Base-by-base conservation (phyloP, 352 stramenopile species). In the Aphanomyces stellatus region DNA sequence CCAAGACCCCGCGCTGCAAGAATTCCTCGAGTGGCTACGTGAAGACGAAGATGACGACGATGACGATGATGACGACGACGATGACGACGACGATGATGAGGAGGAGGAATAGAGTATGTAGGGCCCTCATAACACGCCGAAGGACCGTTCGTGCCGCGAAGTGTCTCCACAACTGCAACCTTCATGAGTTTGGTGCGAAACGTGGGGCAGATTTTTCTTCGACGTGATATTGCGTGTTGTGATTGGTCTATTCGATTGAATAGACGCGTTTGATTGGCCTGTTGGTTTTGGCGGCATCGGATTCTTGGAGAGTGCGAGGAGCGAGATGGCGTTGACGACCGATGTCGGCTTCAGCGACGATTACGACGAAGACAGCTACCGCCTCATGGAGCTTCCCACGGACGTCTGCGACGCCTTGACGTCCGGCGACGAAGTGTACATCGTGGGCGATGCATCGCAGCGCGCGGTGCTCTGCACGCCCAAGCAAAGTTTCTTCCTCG, bases 1-100 rank as follows among this genome's bases (percentile, higher is more conserved):
- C 42, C 70, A 73, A 63, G 74, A 82, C 51, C 65, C 95, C 65
- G 81, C 88, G 30, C 82, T 97, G 34, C 80, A 96, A 69, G 92
- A 97, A 71, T 98, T 98, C 75, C 87, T 70, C 13, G 64, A 65
- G 28, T 62, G 64, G 51, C 53, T 65, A 40, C 53, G 53, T 35
- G 51, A 53, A 37, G 64, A 64, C 33, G 64, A 64, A 31, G 61
- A 60, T 5, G 51, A 64, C 24, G 40, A 41, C 22, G 62, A 63
- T 25, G 37, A 53, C 27, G 53, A 51, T 30, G 49, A 65, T 24
- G 46, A 68, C 59, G 63, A 76, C 55, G 53, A 63, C 4, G 60
- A 63, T 34, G 41, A 51, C 2, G 55, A 63, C n/a, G 49, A 57
- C n/a, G 25, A 28, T 17, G 35, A 64, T 17, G 56, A 64, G 35